phyloP scores from a whole-genome alignment of 768 basidiomycete genomes.

The Arthromyces matolae region DNA sequence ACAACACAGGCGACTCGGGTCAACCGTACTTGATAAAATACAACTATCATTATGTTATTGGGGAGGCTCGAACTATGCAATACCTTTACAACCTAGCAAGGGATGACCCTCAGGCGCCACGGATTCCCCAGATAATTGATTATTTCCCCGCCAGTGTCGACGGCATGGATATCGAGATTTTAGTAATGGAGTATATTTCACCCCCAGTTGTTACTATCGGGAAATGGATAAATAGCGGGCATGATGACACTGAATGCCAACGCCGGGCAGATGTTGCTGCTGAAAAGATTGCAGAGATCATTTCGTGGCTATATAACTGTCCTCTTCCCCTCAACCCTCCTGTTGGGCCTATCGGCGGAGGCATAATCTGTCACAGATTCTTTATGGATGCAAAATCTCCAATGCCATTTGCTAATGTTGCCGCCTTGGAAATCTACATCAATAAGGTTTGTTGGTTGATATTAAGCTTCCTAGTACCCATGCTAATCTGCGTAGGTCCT shows the following conservation, averaged over 20 bases:
- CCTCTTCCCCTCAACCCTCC: neutral
- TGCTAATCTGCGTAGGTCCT: no score
- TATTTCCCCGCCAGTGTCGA: neutral
- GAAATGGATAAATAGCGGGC: neutral
- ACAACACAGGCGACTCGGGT: no score
- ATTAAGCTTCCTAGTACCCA: no score
- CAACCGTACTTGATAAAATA: neutral
- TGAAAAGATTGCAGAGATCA: neutral
- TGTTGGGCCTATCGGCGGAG: neutral
- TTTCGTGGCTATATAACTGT: neutral
- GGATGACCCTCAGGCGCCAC: neutral
- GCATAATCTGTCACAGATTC: neutral
- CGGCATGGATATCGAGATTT: no score
- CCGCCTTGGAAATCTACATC: neutral
- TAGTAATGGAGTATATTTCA: neutral
- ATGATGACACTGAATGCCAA: neutral
- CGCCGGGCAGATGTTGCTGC: neutral
- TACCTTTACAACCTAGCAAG: neutral
- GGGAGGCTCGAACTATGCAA: neutral
- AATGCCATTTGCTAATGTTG: neutral
- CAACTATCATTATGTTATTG: neutral
- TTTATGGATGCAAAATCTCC: neutral
- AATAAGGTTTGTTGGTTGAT: neutral
- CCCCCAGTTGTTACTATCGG: neutral
- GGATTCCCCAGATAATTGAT: neutral